Conservation (phyloP, 495 filamentous ascomycete species). For the Aspergillus diversus region DNA sequence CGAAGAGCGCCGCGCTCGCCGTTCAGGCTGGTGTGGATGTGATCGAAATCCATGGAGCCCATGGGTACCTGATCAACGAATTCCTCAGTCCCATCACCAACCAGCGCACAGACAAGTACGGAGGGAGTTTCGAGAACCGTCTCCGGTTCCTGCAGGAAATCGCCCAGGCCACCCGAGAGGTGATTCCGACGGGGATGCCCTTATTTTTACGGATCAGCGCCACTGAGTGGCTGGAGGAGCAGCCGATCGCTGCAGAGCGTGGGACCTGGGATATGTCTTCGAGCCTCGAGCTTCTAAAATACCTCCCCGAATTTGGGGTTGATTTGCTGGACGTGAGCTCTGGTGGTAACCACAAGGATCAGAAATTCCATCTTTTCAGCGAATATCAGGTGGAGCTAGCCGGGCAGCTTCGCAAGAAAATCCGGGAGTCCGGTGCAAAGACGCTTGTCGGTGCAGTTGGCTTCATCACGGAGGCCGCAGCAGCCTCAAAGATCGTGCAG, state of each 20-base stretch:
- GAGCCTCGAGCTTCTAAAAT: constrained; percentile 62
- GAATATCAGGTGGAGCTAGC: constrained; percentile 70
- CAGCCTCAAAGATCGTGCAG: constrained; percentile 61
- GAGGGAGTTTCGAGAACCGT: constrained; percentile 61
- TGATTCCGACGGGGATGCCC: constrained; percentile 63
- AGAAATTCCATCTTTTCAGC: constrained; percentile 58
- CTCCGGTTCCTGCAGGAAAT: constrained; percentile 59
- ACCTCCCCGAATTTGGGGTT: constrained; percentile 66
- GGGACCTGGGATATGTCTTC: constrained; percentile 69
- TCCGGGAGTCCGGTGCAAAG: constrained; percentile 56
- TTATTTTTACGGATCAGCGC: constrained; percentile 71
- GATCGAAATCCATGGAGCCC: constrained; percentile 63
- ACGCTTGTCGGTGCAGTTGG: constrained; percentile 75
- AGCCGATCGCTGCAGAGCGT: constrained; percentile 40
- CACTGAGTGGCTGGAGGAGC: constrained; percentile 72
- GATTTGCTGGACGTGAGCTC: constrained; percentile 79
- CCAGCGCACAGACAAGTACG: constrained; percentile 63
- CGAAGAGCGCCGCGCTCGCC: constrained; percentile 59
- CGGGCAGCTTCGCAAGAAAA: constrained; percentile 56
- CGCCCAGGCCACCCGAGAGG: constrained; percentile 54
- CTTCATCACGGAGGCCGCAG: constrained; percentile 64
- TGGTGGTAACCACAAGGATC: constrained; percentile 64
- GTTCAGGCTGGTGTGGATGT: constrained; percentile 70
- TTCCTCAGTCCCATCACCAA: constrained; percentile 66
- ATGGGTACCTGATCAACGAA: constrained; percentile 73